phyloP scores from a whole-genome alignment of 768 basidiomycete genomes.

The Macrolepiota dolichaula region DNA sequence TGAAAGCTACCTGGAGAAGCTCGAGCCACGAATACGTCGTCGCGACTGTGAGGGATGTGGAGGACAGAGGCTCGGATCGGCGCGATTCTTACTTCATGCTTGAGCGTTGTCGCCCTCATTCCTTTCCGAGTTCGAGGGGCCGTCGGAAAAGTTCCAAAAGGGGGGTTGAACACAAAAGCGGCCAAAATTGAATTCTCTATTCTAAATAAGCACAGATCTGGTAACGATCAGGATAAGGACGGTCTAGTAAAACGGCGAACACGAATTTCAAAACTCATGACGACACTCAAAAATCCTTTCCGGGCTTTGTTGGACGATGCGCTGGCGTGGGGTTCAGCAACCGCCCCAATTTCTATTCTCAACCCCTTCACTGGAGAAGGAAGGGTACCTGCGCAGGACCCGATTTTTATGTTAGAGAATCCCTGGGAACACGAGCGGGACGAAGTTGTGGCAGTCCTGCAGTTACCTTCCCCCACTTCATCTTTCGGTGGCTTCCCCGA shows the following conservation, averaged over 20 bases:
- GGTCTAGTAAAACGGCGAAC: not conserved
- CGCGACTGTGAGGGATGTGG: not conserved
- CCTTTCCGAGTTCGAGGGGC: not conserved
- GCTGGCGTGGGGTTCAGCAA: not conserved
- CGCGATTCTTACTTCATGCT: slow-evolving; percentile 3
- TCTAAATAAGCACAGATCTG: not conserved
- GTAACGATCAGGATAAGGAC: not conserved
- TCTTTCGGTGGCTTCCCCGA: not conserved
- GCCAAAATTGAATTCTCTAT: not conserved
- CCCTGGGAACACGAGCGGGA: slow-evolving; percentile 3
- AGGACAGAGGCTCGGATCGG: not conserved
- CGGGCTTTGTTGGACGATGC: not conserved
- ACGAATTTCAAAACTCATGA: not conserved
- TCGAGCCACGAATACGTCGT: slow-evolving; percentile 7
- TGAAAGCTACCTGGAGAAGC: not conserved
- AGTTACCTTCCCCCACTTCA: not conserved
- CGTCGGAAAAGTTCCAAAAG: slow-evolving; percentile 3
- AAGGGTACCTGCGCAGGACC: slow-evolving; percentile 1
- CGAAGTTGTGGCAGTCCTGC: slow-evolving; percentile 6
- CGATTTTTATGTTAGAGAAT: not conserved
- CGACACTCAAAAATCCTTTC: not conserved
- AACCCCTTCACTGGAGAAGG: not conserved
- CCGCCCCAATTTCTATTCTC: not conserved
- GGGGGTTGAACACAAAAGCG: not conserved
- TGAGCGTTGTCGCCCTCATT: not conserved